phyloP scores from a whole-genome alignment of 192 early-diverging fungal species.

The Umbelopsis ramanniana region DNA sequence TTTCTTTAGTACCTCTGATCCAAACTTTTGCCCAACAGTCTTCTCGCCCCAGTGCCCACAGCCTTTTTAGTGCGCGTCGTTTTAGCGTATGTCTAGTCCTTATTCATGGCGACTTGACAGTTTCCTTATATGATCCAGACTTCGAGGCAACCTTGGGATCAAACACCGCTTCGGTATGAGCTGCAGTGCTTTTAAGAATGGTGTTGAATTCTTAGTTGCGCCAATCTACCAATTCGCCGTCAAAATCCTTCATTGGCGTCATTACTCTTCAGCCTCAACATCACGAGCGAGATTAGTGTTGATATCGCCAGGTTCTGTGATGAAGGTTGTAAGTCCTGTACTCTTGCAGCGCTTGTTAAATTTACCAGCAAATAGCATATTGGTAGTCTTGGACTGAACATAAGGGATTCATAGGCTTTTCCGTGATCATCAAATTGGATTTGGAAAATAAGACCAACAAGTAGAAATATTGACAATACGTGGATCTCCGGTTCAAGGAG shows the following conservation, averaged over 20 bases:
- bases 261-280: background rate
- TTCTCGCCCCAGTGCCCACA: background rate
- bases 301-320: slow-evolving; percentile 4
- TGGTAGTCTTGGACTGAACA: slow-evolving; percentile 53
- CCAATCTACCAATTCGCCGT: background rate
- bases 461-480: slow-evolving; percentile 17
- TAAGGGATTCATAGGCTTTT: background rate
- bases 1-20: no score
- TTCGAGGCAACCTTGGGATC: background rate
- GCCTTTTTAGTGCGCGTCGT: background rate
- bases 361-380: slow-evolving; percentile 53
- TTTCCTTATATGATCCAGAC: background rate
- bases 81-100: background rate
- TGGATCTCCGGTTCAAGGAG: background rate
- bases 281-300: background rate
- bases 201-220: background rate
- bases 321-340: background rate
- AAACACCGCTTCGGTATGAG: background rate
- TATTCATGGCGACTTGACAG: background rate
- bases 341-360: no score
- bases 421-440: background rate
- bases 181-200: background rate
- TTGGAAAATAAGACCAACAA: slow-evolving; percentile 10
- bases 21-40: no score
- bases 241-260: no score